phyloP scores from a whole-genome alignment of 805 yeast genomes.

The Pichia nanzhaoensis region DNA sequence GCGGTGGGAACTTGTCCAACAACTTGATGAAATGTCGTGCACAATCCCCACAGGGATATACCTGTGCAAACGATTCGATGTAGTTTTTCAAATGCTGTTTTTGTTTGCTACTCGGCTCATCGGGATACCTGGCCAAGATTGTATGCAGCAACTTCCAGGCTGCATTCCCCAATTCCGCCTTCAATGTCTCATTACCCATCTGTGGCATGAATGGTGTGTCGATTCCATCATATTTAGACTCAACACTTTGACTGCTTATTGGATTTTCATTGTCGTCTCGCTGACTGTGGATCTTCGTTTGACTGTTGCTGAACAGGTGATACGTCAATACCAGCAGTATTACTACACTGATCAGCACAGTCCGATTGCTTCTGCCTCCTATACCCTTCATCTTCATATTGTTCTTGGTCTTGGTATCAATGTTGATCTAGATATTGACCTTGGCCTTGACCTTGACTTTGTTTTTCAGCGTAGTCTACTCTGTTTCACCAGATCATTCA shows the following conservation, averaged over 20 bases:
- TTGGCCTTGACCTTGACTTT: too few species aligned
- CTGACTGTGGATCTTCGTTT: background rate
- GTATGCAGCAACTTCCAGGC: conserved; percentile 94
- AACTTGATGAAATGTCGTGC: conserved; percentile 81
- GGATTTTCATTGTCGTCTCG: background rate
- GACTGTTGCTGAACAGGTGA: background rate
- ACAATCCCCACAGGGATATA: conserved; percentile 96
- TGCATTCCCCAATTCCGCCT: conserved; percentile 81
- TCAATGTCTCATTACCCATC: conserved; percentile 68
- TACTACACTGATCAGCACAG: background rate
- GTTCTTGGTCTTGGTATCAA: background rate
- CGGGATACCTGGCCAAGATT: conserved; percentile 87
- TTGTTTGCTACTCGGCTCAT: conserved; percentile 60
- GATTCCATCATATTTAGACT: background rate
- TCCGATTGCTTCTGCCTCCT: background rate
- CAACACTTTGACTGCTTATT: background rate
- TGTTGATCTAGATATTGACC: too few species aligned
- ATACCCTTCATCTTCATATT: background rate
- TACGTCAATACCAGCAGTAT: background rate
- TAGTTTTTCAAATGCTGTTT: conserved; percentile 55
- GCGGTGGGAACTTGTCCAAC: conserved; percentile 75
- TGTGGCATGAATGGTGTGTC: conserved; percentile 70
- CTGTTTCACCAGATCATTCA: too few species aligned
- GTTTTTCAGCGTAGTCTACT: too few species aligned
- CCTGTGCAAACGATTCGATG: conserved; percentile 74